phyloP scores from a whole-genome alignment of 192 early-diverging fungal species.

The Coemansia sp. region DNA sequence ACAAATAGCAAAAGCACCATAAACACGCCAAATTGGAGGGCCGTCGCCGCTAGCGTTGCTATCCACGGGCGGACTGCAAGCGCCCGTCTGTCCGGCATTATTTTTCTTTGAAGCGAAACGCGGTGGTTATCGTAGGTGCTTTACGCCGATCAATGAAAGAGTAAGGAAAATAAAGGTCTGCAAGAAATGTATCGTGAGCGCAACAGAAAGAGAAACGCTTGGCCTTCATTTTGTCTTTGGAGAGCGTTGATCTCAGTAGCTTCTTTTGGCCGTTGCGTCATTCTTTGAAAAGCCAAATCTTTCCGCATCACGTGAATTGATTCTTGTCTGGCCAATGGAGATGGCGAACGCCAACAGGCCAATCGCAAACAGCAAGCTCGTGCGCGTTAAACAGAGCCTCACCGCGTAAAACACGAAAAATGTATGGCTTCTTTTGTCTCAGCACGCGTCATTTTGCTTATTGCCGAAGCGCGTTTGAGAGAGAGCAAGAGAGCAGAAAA shows the following conservation, averaged over 20 bases:
- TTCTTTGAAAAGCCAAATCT: neutral
- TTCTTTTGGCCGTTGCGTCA: no score
- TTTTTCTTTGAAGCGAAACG: neutral
- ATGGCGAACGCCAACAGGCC: neutral
- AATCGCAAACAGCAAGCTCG: neutral
- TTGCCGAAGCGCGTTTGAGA: neutral
- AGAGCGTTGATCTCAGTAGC: no score
- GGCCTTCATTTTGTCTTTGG: no score
- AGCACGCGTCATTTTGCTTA: no score
- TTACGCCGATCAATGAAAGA: neutral
- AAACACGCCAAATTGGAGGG: conserved; percentile 21
- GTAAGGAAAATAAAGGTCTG: neutral
- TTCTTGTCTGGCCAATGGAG: neutral
- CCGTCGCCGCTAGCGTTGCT: conserved; percentile 7
- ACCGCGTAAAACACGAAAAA: neutral
- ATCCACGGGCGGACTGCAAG: neutral
- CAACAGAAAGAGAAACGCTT: neutral
- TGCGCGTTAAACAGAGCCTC: neutral
- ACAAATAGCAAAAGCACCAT: conserved; percentile 25
- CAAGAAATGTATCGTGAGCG: neutral
- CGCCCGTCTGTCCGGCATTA: neutral
- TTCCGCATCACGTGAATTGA: neutral
- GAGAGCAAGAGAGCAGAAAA: neutral
- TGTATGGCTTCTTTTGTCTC: no score
- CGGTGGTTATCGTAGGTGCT: neutral